Conservation (phyloP, 1,284 basidiomycete genomes). For the Vanrija pseudolonga region DNA sequence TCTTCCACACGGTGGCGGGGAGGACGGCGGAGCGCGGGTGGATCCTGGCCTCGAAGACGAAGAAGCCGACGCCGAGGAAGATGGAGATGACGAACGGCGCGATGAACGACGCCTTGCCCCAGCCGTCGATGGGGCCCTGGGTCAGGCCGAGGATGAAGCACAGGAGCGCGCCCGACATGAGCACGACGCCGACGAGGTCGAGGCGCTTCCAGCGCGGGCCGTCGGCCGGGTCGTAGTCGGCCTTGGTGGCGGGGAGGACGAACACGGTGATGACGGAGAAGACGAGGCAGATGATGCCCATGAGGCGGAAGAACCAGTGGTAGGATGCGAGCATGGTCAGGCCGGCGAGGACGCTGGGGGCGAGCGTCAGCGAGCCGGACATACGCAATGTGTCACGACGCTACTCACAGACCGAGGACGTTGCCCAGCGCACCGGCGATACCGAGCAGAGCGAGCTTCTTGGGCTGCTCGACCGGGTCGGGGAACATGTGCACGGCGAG, state of each 20-base stretch:
- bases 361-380: neutral
- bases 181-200: conserved; percentile 22
- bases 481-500: conserved; percentile 43
- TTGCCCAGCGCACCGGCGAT: conserved; percentile 33
- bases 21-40: conserved; percentile 28
- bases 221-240: conserved; percentile 14
- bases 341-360: conserved; percentile 24
- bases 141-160: conserved; percentile 25
- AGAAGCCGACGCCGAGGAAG: conserved; percentile 34
- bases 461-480: conserved; percentile 31
- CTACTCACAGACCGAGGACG: conserved; percentile 31
- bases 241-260: conserved; percentile 31
- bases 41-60: conserved; percentile 38
- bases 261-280: conserved; percentile 27
- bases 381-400: too few species aligned
- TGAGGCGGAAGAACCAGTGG: conserved; percentile 44
- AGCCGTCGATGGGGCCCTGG: conserved; percentile 24
- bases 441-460: conserved; percentile 31
- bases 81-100: conserved; percentile 39
- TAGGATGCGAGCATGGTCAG: conserved; percentile 34
- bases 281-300: conserved; percentile 25
- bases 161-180: conserved; percentile 17
- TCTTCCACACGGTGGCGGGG: conserved; percentile 33
- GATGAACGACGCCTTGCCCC: conserved; percentile 23
- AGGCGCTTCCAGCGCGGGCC: conserved; percentile 22